Percentiles rank a stretch among this genome's conserved stretches.
phyloP scores from a whole-genome alignment of 202 grass and related monocot species.

The Setaria italica region DNA sequence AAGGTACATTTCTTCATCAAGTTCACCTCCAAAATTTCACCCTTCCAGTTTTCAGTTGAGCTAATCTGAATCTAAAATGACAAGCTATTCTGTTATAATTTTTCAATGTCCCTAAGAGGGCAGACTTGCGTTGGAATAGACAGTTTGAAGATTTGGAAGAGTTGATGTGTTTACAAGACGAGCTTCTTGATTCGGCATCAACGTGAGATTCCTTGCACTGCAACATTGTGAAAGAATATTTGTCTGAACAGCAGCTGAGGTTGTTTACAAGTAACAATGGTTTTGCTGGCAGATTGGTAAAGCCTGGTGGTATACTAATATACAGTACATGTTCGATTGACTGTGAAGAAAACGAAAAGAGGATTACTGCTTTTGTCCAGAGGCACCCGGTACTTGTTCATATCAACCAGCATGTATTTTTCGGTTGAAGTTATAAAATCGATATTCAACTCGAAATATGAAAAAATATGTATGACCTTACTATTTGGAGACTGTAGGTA shows the following conservation, averaged over 20 bases:
- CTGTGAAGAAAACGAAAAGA: constrained; percentile 79
- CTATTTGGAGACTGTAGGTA: constrained; percentile 15
- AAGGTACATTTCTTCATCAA: constrained; percentile 63
- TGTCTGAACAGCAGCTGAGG: constrained; percentile 29
- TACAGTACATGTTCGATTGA: constrained; percentile 98
- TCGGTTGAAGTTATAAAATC: constrained; percentile 20
- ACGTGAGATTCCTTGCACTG: constrained; percentile 52
- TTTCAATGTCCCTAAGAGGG: constrained; percentile 60
- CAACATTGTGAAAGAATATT: constrained; percentile 30
- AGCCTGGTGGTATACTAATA: constrained; percentile 82
- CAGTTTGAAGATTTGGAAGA: constrained; percentile 86
- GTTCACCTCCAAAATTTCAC: constrained; percentile 27
- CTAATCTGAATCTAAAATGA: constrained; percentile 16
- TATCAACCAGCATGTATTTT: constrained; percentile 3
- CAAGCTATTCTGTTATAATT: constrained; percentile 19
- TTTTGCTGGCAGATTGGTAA: constrained; percentile 75
- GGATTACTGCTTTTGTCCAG: constrained; percentile 77
- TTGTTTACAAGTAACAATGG: constrained; percentile 43
- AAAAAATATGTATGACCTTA: background rate
- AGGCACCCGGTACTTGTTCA: constrained; percentile 72
- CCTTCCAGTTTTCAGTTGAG: constrained; percentile 13
- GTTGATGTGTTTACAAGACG: constrained; percentile 77
- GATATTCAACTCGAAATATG: constrained; percentile 14
- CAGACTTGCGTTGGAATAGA: constrained; percentile 97
- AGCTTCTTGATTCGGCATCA: constrained; percentile 85